Conservation (phyloP, 495 filamentous ascomycete genomes). For the Aspergillus kassunensis region DNA sequence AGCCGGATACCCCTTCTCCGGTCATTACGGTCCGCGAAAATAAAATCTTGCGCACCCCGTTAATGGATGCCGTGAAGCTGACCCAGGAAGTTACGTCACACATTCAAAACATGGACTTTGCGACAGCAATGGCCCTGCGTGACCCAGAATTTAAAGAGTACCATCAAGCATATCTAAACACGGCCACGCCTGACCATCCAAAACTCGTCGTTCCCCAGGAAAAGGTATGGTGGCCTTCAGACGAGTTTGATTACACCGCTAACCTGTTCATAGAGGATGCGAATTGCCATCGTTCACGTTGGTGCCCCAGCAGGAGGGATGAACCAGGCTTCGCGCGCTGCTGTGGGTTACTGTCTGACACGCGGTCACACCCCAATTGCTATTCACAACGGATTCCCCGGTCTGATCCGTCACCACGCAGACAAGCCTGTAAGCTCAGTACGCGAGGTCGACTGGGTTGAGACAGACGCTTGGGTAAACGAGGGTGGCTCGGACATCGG, state of each 20-base stretch:
- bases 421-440: slow-evolving; percentile 81
- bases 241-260: slow-evolving; percentile 1
- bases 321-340: slow-evolving; percentile 94
- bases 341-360: slow-evolving; percentile 92
- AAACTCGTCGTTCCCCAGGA: slow-evolving; percentile 60
- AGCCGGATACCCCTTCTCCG: slow-evolving; percentile 82
- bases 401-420: slow-evolving; percentile 83
- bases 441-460: slow-evolving; percentile 82
- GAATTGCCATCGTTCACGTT: slow-evolving; percentile 92
- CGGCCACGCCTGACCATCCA: slow-evolving; percentile 67
- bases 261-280: slow-evolving; percentile 64
- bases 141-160: slow-evolving; percentile 95
- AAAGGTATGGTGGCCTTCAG: slow-evolving; percentile 51
- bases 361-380: slow-evolving; percentile 88
- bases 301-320: slow-evolving; percentile 98
- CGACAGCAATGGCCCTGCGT: slow-evolving; percentile 75
- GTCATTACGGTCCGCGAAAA: slow-evolving; percentile 97
- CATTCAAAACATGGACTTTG: slow-evolving; percentile 79
- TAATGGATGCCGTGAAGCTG: slow-evolving; percentile 81
- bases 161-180: slow-evolving; percentile 83
- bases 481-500: slow-evolving; percentile 97
- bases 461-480: slow-evolving; percentile 91
- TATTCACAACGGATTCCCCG: slow-evolving; percentile 96
- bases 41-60: slow-evolving; percentile 85
- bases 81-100: slow-evolving; percentile 79